A percentile compares a stretch with the other conserved stretches of the same genome.
Evolutionary conservation across 2,329 filamentous ascomycete genomes (phyloP).

Genomic region (Monosporascus sp.): DNA sequence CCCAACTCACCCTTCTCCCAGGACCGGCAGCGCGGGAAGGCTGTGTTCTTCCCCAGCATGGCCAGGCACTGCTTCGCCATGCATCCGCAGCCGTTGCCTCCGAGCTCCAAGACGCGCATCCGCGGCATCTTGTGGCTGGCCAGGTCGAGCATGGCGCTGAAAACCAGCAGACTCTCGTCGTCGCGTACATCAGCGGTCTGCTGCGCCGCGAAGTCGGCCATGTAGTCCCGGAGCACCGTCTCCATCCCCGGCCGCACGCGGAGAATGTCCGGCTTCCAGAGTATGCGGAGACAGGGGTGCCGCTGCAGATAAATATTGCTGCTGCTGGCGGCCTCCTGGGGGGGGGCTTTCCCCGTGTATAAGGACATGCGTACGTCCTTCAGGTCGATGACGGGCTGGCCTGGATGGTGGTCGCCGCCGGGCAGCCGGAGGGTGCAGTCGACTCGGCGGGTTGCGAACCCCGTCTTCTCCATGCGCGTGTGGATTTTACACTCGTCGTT

Average conservation of each 20-base stretch:
- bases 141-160: constrained; percentile 8
- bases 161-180: not conserved
- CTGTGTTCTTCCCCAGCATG: constrained; percentile 1
- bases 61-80: constrained; percentile 1
- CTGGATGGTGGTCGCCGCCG: no score
- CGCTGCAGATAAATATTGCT: not conserved
- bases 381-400: no score
- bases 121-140: not conserved
- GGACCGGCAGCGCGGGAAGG: constrained; percentile 6
- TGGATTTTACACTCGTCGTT: not conserved
- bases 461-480: not conserved
- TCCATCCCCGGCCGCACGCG: not conserved
- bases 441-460: no score
- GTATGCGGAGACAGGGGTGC: not conserved
- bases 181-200: not conserved
- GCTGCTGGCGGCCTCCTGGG: not conserved
- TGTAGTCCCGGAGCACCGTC: constrained; percentile 2
- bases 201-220: not conserved
- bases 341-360: not conserved
- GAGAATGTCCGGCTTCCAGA: constrained; percentile 14
- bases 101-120: constrained; percentile 13
- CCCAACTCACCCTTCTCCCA: not conserved
- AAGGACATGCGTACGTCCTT: no score
- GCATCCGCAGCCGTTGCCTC: not conserved
- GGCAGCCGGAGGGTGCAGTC: no score